Conservation (phyloP, 2,329 filamentous ascomycete species). For the Paramyrothecium roridum region DNA sequence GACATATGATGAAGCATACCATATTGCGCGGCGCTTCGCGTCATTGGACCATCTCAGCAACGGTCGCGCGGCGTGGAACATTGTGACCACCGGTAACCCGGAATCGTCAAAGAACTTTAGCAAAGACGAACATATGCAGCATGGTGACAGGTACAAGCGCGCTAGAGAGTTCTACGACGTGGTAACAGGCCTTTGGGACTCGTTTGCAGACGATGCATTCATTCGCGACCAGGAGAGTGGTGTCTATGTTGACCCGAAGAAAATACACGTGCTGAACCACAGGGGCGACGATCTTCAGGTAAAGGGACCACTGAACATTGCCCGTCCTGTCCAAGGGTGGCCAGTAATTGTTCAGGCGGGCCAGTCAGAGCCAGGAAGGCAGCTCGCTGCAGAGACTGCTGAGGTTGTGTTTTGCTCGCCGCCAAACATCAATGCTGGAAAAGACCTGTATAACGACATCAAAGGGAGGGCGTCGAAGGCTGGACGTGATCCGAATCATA, state of each 20-base stretch:
- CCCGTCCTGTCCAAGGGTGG: slow-evolving; percentile 50
- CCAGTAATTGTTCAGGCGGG: slow-evolving; percentile 54
- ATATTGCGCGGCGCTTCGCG: slow-evolving; percentile 50
- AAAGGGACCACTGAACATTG: slow-evolving; percentile 44
- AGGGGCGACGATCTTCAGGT: slow-evolving; percentile 30
- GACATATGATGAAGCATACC: slow-evolving; percentile 52
- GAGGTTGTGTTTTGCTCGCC: slow-evolving; percentile 52
- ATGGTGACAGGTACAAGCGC: slow-evolving; percentile 45
- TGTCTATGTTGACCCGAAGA: slow-evolving; percentile 46
- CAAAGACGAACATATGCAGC: slow-evolving; percentile 45
- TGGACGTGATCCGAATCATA: slow-evolving; percentile 39
- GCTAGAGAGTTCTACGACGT: slow-evolving; percentile 51
- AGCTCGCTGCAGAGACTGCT: slow-evolving; percentile 50
- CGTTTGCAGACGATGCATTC: slow-evolving; percentile 54
- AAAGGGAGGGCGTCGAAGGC: slow-evolving; percentile 42
- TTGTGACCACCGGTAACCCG: slow-evolving; percentile 50
- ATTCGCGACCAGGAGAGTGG: slow-evolving; percentile 43
- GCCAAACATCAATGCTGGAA: slow-evolving; percentile 38
- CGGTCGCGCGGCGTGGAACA: slow-evolving; percentile 51
- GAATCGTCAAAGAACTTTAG: slow-evolving; percentile 52
- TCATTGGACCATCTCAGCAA: slow-evolving; percentile 49
- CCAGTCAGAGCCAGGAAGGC: slow-evolving; percentile 47
- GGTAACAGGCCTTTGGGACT: slow-evolving; percentile 50
- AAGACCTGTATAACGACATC: slow-evolving; percentile 48
- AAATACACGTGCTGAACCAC: slow-evolving; percentile 50